A percentile compares a stretch with the other conserved stretches of the same genome.
phyloP scores from a whole-genome alignment of 805 yeast genomes.

The Kodamaea restingae region DNA sequence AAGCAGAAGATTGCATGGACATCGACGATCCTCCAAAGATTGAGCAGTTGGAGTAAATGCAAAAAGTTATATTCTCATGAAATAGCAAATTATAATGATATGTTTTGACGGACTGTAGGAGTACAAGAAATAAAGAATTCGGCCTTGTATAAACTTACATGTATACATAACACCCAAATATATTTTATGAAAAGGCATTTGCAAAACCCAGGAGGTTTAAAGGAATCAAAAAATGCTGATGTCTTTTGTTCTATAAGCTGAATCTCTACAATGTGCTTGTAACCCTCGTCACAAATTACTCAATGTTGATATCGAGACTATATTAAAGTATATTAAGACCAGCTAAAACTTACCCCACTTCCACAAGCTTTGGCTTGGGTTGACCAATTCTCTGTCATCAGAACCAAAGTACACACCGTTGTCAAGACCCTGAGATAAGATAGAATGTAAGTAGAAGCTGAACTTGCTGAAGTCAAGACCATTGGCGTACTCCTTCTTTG shows the following conservation, averaged over 20 bases:
- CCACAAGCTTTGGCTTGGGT: constrained; percentile 43
- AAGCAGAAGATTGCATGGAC: constrained; percentile 15
- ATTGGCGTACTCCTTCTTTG: constrained; percentile 22
- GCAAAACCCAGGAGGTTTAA: too few species aligned
- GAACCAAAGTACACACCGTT: constrained; percentile 31
- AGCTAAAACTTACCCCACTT: constrained; percentile 33
- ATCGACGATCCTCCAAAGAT: constrained; percentile 16
- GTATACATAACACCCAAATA: too few species aligned
- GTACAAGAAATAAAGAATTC: too few species aligned
- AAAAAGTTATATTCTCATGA: too few species aligned
- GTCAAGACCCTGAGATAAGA: constrained; percentile 31
- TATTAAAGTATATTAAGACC: too few species aligned
- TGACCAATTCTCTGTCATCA: constrained; percentile 41
- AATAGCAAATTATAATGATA: background rate
- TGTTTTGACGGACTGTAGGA: background rate
- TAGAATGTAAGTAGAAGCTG: constrained; percentile 30
- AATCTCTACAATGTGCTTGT: too few species aligned
- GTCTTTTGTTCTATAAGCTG: too few species aligned
- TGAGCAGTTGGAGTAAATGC: constrained; percentile 15
- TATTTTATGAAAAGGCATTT: too few species aligned
- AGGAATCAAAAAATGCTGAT: too few species aligned
- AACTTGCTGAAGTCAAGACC: constrained; percentile 35
- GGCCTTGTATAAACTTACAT: too few species aligned
- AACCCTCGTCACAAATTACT: too few species aligned
- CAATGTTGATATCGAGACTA: too few species aligned